Conservation (phyloP, 129 eudicot species). For the Calendula officinalis region DNA sequence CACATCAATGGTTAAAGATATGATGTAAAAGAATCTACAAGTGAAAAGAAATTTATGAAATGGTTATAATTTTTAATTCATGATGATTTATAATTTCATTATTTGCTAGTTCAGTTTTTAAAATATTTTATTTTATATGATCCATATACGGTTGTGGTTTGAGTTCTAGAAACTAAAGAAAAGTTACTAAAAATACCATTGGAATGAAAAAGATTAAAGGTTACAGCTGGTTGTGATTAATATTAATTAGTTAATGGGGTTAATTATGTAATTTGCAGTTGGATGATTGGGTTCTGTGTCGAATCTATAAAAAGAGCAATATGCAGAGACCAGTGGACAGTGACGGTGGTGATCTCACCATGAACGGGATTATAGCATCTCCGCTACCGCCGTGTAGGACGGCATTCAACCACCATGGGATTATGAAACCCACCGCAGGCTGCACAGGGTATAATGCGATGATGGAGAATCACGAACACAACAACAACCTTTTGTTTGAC, state of each 20-base stretch:
- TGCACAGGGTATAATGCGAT: slow-evolving; percentile 37
- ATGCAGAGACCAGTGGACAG: slow-evolving; percentile 61
- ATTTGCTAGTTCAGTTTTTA: too few relatives aligned
- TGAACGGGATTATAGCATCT: slow-evolving; percentile 38
- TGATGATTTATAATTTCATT: neutral
- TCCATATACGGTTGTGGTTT: too few relatives aligned
- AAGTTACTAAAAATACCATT: neutral
- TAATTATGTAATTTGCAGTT: slow-evolving; percentile 43
- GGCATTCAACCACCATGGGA: slow-evolving; percentile 25
- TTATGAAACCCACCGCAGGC: slow-evolving; percentile 27
- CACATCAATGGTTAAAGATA: too few relatives aligned
- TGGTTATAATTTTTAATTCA: neutral
- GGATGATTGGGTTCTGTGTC: slow-evolving; percentile 96
- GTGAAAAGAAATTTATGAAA: neutral
- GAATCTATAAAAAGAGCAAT: slow-evolving; percentile 82
- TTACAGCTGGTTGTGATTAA: neutral
- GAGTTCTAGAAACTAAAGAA: too few relatives aligned
- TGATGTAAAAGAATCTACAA: too few relatives aligned
- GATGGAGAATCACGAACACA: slow-evolving; percentile 41
- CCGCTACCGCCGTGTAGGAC: slow-evolving; percentile 32
- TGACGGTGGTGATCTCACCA: slow-evolving; percentile 40
- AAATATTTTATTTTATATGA: too few relatives aligned
- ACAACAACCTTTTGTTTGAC: slow-evolving; percentile 29
- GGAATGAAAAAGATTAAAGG: neutral
- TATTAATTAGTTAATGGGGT: neutral